Evolutionary conservation across 2,329 filamentous ascomycete species (phyloP).

Genomic region (Fusarium austroafricanum): DNA sequence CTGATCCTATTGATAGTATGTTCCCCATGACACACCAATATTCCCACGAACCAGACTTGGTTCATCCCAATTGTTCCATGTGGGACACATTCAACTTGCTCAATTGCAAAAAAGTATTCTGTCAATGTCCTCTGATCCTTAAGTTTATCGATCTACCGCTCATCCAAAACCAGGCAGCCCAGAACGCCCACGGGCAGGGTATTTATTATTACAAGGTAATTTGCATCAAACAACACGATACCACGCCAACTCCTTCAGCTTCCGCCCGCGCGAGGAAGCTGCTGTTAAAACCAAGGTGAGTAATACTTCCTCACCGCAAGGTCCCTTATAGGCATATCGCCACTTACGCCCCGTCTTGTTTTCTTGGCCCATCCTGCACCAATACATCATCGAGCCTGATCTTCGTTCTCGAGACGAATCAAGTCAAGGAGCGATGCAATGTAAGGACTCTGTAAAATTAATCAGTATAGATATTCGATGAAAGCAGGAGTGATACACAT

Average conservation of each 20-base stretch:
- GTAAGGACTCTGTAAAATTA: slow-evolving; percentile 52
- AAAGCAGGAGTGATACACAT: slow-evolving; percentile 44
- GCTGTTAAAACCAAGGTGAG: slow-evolving; percentile 2
- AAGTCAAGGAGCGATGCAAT: slow-evolving; percentile 56
- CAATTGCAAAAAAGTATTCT: background rate
- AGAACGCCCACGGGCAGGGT: slow-evolving; percentile 42
- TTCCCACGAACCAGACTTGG: background rate
- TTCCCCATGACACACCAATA: slow-evolving; percentile 18
- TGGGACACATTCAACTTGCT: slow-evolving; percentile 12
- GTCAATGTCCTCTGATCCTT: slow-evolving; percentile 2
- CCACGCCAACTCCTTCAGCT: slow-evolving; percentile 20
- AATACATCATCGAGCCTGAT: slow-evolving; percentile 38
- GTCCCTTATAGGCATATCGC: background rate
- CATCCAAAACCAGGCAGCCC: slow-evolving; percentile 34
- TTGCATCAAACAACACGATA: slow-evolving; percentile 23
- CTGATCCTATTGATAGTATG: background rate
- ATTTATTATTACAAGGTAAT: slow-evolving; percentile 47
- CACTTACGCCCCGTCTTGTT: slow-evolving; percentile 27
- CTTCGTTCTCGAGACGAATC: slow-evolving; percentile 49
- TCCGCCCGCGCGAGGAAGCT: slow-evolving; percentile 30
- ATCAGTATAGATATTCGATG: slow-evolving; percentile 25
- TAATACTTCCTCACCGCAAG: slow-evolving; percentile 9
- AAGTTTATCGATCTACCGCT: slow-evolving; percentile 12
- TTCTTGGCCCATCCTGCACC: slow-evolving; percentile 18
- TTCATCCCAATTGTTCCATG: slow-evolving; percentile 9